Evolutionary conservation across 1,139 yeast species (phyloP).

Genomic region (Suhomyces choctaworum): DNA sequence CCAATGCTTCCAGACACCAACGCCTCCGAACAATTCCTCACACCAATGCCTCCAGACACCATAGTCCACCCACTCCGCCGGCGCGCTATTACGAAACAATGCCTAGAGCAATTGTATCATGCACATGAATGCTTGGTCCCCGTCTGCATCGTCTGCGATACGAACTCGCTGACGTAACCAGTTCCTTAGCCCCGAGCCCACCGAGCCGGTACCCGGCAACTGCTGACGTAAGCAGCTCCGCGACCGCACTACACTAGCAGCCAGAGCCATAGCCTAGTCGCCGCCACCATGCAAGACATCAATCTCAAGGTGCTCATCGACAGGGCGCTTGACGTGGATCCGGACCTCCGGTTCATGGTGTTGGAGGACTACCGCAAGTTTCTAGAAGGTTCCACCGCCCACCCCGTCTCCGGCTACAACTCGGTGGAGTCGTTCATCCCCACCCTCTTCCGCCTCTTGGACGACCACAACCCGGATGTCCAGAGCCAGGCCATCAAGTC

Average conservation of each 20-base stretch:
- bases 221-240: neutral
- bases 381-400: conserved; percentile 20
- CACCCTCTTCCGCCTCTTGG: conserved; percentile 52
- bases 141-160: no score
- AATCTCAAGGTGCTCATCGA: conserved; percentile 36
- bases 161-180: no score
- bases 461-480: conserved; percentile 73
- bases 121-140: no score
- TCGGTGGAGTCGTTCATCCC: conserved; percentile 44
- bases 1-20: no score
- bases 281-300: conserved; percentile 15
- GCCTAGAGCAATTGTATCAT: no score
- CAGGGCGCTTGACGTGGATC: conserved; percentile 66
- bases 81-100: no score
- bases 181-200: no score
- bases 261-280: neutral
- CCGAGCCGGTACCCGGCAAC: no score
- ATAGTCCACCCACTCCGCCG: no score
- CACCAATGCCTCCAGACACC: no score
- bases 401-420: conserved; percentile 15
- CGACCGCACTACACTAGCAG: no score
- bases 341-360: conserved; percentile 87
- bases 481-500: conserved; percentile 73
- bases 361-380: conserved; percentile 67
- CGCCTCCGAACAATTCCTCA: no score